Percentiles rank a stretch among this genome's conserved stretches.
phyloP scores from a whole-genome alignment of 306 rosid species.

The Dalbergia cochinchinensis region DNA sequence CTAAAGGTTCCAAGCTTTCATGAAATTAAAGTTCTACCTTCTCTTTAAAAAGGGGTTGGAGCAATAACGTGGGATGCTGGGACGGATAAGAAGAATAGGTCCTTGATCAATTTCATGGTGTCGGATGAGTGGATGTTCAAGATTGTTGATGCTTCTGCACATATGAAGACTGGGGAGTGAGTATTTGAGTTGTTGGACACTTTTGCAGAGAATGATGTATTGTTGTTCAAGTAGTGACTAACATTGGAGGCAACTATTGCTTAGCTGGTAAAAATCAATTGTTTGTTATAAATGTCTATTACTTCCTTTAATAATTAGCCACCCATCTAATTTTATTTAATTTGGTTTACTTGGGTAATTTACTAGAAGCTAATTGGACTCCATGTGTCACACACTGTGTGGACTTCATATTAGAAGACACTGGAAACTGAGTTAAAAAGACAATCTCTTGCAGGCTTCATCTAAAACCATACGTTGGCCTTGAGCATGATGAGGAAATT shows the following conservation, averaged over 20 bases:
- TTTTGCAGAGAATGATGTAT: too few species aligned
- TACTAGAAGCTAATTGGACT: neutral
- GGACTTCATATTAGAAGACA: neutral
- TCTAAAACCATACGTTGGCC: neutral
- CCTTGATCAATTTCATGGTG: neutral
- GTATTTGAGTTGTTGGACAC: too few species aligned
- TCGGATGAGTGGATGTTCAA: too few species aligned
- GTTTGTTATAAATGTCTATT: too few species aligned
- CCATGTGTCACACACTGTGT: neutral
- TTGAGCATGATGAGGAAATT: neutral
- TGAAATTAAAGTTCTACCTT: neutral
- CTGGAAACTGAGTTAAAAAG: neutral
- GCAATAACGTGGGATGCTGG: neutral
- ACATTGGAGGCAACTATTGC: too few species aligned
- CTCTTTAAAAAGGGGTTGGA: neutral
- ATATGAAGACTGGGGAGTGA: too few species aligned
- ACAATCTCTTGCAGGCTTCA: neutral
- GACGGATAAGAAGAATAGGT: neutral
- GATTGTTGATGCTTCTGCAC: neutral
- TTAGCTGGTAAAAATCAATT: too few species aligned
- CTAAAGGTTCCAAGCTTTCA: neutral
- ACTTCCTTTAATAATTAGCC: too few species aligned
- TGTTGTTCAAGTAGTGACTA: too few species aligned
- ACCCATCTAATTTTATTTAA: too few species aligned
- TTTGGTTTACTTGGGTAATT: too few species aligned